Base-by-base conservation (phyloP, 2,329 filamentous ascomycete genomes). In the Tolypocladium paradoxum region DNA sequence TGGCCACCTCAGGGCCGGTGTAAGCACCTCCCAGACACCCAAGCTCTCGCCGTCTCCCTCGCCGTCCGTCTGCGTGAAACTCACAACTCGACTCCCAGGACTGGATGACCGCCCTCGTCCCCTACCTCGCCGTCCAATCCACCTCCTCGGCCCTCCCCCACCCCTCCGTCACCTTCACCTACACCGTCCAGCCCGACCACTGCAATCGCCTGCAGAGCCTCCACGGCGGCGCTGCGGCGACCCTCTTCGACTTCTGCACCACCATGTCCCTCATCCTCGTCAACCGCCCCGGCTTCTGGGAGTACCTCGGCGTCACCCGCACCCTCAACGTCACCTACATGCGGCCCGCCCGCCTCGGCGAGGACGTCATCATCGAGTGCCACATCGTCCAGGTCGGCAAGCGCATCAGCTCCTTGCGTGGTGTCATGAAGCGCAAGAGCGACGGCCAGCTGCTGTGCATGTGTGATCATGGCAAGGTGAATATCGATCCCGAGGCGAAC, bases 321-420 rank as follows among this genome's bases (percentile, higher is more conserved):
- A 83, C 80, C 29, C 72, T 90, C 52, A 82, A 77, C 60, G 76
- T 85, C 43, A 87, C 82, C 0, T 90, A 87, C 65, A 68, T 89
- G 55, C 75, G 83, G 1, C 85, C 85, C 1, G 74, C 78, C 3
- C 77, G 78, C 1, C 62, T 65, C 14, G 82, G 78, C 11, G 69
- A 68, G 1, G 71, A 73, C 58, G 68, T 82, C 9, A 60, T 79
- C 22, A 62, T 87, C 45, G 73, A 80, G 57, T 77, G 76, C 58
- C 79, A 83, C 60, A 66, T 84, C 18, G 67, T 85, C 6, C 77
- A 82, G 56, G 67, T 76, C 20, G 84, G 84, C 2, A 75, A 72
- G 64, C 73, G 73, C 52, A 56, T 86, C 57, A 73, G 73, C 49
- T 72, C 76, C 14, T 53, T 86, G 6, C 73, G 73, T 55, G 81